phyloP scores from a whole-genome alignment of 2,329 filamentous ascomycete species.

The Monosporascus sp. region DNA sequence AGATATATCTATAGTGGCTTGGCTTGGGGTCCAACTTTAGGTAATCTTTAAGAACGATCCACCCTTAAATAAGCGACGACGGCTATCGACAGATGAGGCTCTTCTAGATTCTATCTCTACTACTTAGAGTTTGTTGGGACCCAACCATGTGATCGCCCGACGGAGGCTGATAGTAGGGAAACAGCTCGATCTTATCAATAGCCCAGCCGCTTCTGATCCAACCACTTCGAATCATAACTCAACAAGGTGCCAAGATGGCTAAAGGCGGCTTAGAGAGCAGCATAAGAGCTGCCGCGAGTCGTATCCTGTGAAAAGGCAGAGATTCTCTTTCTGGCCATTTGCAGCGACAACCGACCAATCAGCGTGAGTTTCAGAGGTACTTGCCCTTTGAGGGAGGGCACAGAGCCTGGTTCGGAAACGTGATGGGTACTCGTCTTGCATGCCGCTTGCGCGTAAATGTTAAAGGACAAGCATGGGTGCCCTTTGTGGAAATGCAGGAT shows the following conservation, averaged over 20 bases:
- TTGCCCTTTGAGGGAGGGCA: no score
- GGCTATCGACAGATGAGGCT: no score
- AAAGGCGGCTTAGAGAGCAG: neutral
- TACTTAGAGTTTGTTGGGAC: neutral
- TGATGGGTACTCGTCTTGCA: neutral
- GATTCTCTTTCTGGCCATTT: neutral
- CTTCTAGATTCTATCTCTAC: no score
- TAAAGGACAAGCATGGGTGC: no score
- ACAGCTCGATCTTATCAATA: neutral
- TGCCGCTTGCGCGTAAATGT: neutral
- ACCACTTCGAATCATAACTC: neutral
- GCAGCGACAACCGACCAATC: neutral
- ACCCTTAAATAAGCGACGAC: no score
- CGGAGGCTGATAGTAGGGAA: neutral
- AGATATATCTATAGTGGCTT: no score
- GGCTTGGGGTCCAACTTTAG: no score
- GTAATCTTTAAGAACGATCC: no score
- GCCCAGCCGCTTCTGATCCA: neutral
- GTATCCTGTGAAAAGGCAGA: no score
- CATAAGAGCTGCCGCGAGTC: neutral
- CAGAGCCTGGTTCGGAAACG: no score
- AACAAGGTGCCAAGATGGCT: neutral
- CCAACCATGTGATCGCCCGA: neutral
- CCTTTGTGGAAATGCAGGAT: no score
- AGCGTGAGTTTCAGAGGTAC: neutral